Percentiles rank a stretch among this genome's conserved stretches.
Evolutionary conservation across 208 protist genomes (phyloP).

Genomic region (Leishmania gerbilli): DNA sequence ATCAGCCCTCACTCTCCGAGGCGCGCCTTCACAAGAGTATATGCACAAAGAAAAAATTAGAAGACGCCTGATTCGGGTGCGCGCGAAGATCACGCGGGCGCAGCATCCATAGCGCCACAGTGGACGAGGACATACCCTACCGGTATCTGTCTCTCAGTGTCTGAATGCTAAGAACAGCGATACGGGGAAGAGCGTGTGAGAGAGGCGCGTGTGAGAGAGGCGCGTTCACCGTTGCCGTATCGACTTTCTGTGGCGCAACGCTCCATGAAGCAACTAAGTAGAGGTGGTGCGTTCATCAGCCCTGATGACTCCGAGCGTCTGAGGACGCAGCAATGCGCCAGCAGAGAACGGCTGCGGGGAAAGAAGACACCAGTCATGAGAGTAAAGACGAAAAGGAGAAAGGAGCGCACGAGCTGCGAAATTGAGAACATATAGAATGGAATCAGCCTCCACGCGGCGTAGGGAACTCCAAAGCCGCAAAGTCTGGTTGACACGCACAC

Average conservation of each 20-base stretch:
- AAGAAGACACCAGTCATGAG: neutral
- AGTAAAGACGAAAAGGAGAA: neutral
- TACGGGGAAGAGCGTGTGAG: neutral
- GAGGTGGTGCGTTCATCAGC: neutral
- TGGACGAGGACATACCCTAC: neutral
- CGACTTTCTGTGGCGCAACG: neutral
- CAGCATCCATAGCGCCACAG: too few species aligned
- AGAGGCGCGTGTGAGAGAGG: neutral
- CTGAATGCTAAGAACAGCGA: neutral
- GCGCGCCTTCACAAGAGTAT: neutral
- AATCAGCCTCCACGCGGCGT: neutral
- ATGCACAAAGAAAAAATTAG: neutral
- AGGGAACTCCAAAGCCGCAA: neutral
- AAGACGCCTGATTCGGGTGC: neutral
- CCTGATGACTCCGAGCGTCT: neutral
- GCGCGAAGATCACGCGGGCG: neutral
- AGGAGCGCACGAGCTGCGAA: neutral
- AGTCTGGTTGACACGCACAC: neutral
- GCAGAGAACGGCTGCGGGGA: neutral
- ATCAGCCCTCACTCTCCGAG: neutral
- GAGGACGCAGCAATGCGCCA: neutral
- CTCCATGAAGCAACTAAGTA: neutral
- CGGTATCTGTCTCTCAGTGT: neutral
- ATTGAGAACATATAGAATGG: neutral
- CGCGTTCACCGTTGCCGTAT: neutral